phyloP scores from a whole-genome alignment of 306 rosid genomes.

The Vigna radiata region DNA sequence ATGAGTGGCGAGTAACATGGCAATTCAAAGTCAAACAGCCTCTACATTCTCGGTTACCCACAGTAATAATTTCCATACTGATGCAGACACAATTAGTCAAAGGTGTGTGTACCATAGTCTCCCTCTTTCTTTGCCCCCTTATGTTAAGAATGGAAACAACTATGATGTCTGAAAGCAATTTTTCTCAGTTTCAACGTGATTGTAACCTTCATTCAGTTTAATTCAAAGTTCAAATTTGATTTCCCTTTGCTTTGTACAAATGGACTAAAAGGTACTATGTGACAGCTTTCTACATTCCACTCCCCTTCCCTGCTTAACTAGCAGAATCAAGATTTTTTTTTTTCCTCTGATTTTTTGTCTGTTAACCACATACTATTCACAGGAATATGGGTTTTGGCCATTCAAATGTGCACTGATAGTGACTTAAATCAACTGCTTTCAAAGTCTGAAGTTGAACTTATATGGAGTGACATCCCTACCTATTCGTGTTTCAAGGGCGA shows the following conservation, averaged over 20 bases:
- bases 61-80: slow-evolving; percentile 40
- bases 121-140: background rate
- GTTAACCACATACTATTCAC: background rate
- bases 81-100: background rate
- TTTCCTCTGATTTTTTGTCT: slow-evolving; percentile 17
- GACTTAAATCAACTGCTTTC: slow-evolving; percentile 30
- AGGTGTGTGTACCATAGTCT: slow-evolving; percentile 15
- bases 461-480: background rate
- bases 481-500: slow-evolving; percentile 29
- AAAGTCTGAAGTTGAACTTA: slow-evolving; percentile 31
- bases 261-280: too few species aligned
- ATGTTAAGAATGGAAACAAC: background rate
- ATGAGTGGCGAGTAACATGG: slow-evolving; percentile 34
- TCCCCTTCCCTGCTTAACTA: slow-evolving; percentile 21
- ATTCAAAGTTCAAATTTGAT: slow-evolving; percentile 38
- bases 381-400: background rate
- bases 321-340: background rate
- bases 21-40: slow-evolving; percentile 46
- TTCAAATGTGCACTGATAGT: background rate
- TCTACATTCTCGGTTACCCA: slow-evolving; percentile 37
- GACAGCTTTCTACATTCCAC: slow-evolving; percentile 1
- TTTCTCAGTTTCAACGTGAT: background rate
- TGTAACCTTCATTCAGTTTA: slow-evolving; percentile 21
- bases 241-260: background rate
- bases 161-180: background rate